Evolutionary conservation across 345 rosid genomes (phyloP).

Genomic region (Limnanthes douglasii): DNA sequence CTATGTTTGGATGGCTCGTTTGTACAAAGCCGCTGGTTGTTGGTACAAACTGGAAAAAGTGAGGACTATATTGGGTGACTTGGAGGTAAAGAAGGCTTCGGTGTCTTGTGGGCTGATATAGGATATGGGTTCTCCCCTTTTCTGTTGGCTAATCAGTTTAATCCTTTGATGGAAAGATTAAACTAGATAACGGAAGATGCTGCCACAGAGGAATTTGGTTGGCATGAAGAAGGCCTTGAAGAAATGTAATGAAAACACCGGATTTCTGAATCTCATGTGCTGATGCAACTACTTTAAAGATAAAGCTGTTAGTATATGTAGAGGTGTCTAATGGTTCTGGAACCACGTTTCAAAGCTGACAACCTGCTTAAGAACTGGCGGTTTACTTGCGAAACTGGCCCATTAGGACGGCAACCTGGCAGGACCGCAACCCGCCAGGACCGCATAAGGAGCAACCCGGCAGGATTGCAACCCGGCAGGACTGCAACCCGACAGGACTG

Average conservation of each 20-base stretch:
- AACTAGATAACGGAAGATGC: slow-evolving; percentile 44
- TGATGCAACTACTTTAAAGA: too few relatives aligned
- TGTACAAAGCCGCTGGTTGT: slow-evolving; percentile 54
- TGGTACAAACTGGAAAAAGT: slow-evolving; percentile 52
- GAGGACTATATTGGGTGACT: slow-evolving; percentile 53
- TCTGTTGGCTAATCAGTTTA: slow-evolving; percentile 33
- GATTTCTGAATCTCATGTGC: too few relatives aligned
- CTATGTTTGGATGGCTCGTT: slow-evolving; percentile 58
- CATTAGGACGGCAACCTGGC: too few relatives aligned
- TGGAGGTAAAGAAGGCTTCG: slow-evolving; percentile 54
- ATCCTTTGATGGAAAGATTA: slow-evolving; percentile 37
- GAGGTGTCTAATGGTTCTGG: too few relatives aligned
- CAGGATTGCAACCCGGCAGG: too few relatives aligned
- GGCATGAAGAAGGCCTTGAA: slow-evolving; percentile 20
- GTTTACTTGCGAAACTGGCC: too few relatives aligned
- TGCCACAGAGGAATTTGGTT: slow-evolving; percentile 8
- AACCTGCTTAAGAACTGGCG: too few relatives aligned
- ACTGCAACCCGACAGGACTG: too few relatives aligned
- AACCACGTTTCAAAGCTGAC: too few relatives aligned
- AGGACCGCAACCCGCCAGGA: too few relatives aligned
- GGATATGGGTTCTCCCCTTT: slow-evolving; percentile 41
- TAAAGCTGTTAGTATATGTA: too few relatives aligned
- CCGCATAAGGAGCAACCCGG: too few relatives aligned
- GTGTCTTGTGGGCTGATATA: slow-evolving; percentile 61
- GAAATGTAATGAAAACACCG: slow-evolving; percentile 17